Evolutionary conservation across 352 stramenopile genomes (phyloP).

Genomic region (Pythium folliculosum): DNA sequence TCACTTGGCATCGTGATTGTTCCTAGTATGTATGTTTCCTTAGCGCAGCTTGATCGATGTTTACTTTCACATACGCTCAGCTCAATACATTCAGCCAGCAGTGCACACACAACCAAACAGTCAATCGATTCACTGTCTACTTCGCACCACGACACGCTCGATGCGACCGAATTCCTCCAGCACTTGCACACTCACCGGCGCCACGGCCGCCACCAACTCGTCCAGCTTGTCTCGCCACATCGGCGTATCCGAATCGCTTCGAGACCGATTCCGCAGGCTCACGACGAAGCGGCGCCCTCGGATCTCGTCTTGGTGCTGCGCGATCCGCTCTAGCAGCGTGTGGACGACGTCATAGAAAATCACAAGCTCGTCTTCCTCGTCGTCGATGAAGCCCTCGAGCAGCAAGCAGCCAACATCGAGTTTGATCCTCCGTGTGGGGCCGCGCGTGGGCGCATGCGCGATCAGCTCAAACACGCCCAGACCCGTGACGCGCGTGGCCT

Average conservation of each 20-base stretch:
- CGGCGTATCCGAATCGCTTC: slow-evolving; percentile 18
- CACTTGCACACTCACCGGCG: slow-evolving; percentile 4
- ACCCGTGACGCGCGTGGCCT: slow-evolving; percentile 13
- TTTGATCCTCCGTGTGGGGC: slow-evolving; percentile 10
- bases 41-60: no score
- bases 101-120: not conserved
- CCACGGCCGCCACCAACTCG: not conserved
- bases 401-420: slow-evolving; percentile 23
- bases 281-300: slow-evolving; percentile 7
- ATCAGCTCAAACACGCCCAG: slow-evolving; percentile 21
- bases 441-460: slow-evolving; percentile 12
- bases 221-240: slow-evolving; percentile 16
- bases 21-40: no score
- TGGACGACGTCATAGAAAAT: slow-evolving; percentile 27
- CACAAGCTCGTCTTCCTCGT: slow-evolving; percentile 24
- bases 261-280: slow-evolving; percentile 19
- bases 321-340: slow-evolving; percentile 7
- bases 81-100: no score
- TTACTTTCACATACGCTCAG: no score
- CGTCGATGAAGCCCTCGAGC: slow-evolving; percentile 23
- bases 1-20: no score
- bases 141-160: slow-evolving; percentile 12
- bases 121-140: not conserved
- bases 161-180: slow-evolving; percentile 16
- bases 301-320: not conserved